Evolutionary conservation across 2,329 filamentous ascomycete genomes (phyloP), one percentile per base, ranked within the genome.

Genomic region (Colletotrichum costaricense): DNA sequence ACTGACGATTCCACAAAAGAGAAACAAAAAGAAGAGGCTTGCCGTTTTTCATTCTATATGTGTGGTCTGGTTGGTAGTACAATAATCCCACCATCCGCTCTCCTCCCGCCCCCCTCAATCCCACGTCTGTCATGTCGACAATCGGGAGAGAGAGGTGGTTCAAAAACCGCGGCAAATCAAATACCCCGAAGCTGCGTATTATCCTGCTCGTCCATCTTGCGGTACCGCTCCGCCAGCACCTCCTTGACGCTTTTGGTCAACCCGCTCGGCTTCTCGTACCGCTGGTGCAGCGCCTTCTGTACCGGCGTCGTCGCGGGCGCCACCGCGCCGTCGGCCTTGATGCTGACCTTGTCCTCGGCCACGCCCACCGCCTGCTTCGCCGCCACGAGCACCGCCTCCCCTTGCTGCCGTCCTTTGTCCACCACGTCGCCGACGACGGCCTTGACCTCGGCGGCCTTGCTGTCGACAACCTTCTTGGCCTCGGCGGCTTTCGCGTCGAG

Each of bases 141-240:
- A 38, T 38, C 12, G 35, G 2, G 35, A 14, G 35, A 38, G 35
- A 38, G 35, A 38, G 35, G 30, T 33, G 30, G 30, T 33, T 14
- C 35, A 38, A 38, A 14, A 38, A 38, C 35, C 12, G 35, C 35
- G 30, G 35, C 35, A 38, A 30, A 52, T 73, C 60, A 75, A 52
- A 75, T 57, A 42, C 85, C 84, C 76, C 86, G 79, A 72, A 88
- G 79, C 68, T 83, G 80, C 33, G 84, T 82, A 72, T 86, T 84
- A 74, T 88, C 84, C 76, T 84, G 82, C 78, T 85, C 76, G 55
- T 85, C 84, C 72, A 88, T 80, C 0, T 86, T 86, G 76, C 79
- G 84, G 77, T 92, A 92, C 76, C 90, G 83, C 78, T 91, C 88
- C 62, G 82, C 84, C 65, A 92, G 80, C 55, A 86, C 83, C 78